phyloP scores from a whole-genome alignment of 352 stramenopile species.

The Pythium rhizo-oryzae region DNA sequence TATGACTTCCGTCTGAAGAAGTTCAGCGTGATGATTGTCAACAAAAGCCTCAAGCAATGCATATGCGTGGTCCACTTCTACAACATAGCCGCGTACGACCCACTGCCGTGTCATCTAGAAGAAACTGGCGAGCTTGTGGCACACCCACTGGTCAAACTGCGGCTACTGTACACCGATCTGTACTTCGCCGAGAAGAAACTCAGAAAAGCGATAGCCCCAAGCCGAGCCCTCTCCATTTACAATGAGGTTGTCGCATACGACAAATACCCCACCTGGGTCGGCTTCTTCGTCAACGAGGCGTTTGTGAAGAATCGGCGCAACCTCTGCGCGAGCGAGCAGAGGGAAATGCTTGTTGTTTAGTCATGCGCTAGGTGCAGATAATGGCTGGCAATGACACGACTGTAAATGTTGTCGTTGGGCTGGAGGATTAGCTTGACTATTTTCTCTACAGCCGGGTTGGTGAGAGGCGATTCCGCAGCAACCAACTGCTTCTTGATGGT shows the following conservation, averaged over 20 bases:
- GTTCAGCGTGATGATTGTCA: not conserved
- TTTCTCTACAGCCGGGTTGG: not conserved
- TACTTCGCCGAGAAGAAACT: not conserved
- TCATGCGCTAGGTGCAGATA: slow-evolving; percentile 2
- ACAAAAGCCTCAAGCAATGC: not conserved
- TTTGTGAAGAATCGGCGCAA: not conserved
- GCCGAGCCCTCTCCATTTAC: no score
- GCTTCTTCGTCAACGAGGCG: not conserved
- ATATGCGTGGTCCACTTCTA: not conserved
- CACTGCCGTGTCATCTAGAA: not conserved
- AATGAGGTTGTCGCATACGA: not conserved
- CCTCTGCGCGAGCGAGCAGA: no score
- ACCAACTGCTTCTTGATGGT: no score
- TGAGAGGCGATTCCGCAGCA: no score
- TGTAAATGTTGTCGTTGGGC: slow-evolving; percentile 2
- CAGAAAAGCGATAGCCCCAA: no score
- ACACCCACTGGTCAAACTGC: not conserved
- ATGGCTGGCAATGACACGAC: not conserved
- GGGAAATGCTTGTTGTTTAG: no score
- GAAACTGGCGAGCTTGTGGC: no score
- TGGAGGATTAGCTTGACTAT: not conserved
- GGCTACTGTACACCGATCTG: not conserved
- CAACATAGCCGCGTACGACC: not conserved
- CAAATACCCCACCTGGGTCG: not conserved
- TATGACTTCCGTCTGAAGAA: not conserved